Percentiles rank a stretch among this genome's conserved stretches.
Evolutionary conservation across 805 yeast species (phyloP).

Genomic region (Yarrowia sp.): DNA sequence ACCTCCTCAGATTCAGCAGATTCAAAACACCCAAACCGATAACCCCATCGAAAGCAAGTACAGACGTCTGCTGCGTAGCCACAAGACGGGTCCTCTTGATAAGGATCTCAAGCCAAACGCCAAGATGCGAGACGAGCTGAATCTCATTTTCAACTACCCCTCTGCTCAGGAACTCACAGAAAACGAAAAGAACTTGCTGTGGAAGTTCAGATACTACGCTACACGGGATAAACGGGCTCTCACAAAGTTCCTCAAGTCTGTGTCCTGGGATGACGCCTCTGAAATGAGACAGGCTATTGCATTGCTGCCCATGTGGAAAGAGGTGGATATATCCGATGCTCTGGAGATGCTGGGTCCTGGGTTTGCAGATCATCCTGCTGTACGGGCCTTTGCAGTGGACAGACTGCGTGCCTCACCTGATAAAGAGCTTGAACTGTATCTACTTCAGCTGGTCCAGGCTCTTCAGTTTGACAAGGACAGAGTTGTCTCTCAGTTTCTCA

Average conservation of each 20-base stretch:
- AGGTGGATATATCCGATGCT: slow-evolving; percentile 83
- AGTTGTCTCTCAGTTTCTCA: slow-evolving; percentile 62
- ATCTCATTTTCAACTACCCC: slow-evolving; percentile 73
- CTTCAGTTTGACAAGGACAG: slow-evolving; percentile 70
- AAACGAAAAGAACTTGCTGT: slow-evolving; percentile 82
- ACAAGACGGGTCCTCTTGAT: slow-evolving; percentile 77
- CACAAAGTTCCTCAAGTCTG: slow-evolving; percentile 84
- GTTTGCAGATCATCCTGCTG: slow-evolving; percentile 68
- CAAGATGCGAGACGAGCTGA: slow-evolving; percentile 74
- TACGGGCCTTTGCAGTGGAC: slow-evolving; percentile 87
- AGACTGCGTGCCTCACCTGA: slow-evolving; percentile 79
- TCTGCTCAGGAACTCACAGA: slow-evolving; percentile 83
- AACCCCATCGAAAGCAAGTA: slow-evolving; percentile 92
- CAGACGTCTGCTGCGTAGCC: slow-evolving; percentile 81
- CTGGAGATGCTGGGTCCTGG: slow-evolving; percentile 82
- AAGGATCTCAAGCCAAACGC: slow-evolving; percentile 89
- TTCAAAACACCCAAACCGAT: slow-evolving; percentile 46
- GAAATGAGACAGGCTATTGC: slow-evolving; percentile 83
- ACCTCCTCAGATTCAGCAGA: slow-evolving; percentile 54
- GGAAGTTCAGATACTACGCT: slow-evolving; percentile 88
- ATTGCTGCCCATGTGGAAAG: slow-evolving; percentile 71
- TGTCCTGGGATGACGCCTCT: slow-evolving; percentile 83
- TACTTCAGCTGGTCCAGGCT: slow-evolving; percentile 91
- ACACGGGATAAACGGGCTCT: slow-evolving; percentile 71
- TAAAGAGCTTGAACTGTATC: slow-evolving; percentile 77